Evolutionary conservation across 1,139 yeast species (phyloP).

Genomic region (Saccharomyces pastorianus): DNA sequence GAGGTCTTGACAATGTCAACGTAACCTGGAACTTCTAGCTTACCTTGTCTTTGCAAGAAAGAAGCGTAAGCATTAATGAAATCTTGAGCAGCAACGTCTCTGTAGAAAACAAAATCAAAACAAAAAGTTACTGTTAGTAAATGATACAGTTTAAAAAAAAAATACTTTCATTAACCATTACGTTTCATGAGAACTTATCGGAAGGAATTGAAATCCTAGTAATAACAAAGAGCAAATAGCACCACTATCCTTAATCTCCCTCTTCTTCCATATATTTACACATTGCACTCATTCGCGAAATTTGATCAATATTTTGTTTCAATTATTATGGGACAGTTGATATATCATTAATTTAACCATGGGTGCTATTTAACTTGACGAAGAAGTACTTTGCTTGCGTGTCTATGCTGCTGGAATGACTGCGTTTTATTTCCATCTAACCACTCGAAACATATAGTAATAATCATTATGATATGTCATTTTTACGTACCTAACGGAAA

Average conservation of each 20-base stretch:
- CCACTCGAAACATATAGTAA: not conserved
- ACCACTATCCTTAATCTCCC: not conserved
- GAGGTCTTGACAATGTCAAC: constrained; percentile 99
- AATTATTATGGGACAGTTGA: not conserved
- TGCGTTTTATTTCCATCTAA: not conserved
- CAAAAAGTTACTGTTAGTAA: constrained; percentile 31
- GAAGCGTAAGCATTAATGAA: constrained; percentile 99
- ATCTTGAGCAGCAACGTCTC: constrained; percentile 99
- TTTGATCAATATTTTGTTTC: not conserved
- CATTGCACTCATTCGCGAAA: not conserved
- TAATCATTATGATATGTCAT: not conserved
- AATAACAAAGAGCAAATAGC: not conserved
- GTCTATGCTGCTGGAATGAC: not conserved
- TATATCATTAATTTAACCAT: no score
- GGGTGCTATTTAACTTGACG: not conserved
- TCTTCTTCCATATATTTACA: not conserved
- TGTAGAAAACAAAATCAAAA: constrained; percentile 30
- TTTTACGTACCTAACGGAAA: constrained; percentile 85
- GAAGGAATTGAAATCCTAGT: not conserved
- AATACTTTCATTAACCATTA: not conserved
- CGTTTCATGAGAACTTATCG: not conserved
- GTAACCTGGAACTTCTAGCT: constrained; percentile 99
- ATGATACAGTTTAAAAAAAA: not conserved
- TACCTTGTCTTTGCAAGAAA: constrained; percentile 99
- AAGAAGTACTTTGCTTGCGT: not conserved